Conservation (phyloP, 805 yeast species). For the Debaryomyces castellii region DNA sequence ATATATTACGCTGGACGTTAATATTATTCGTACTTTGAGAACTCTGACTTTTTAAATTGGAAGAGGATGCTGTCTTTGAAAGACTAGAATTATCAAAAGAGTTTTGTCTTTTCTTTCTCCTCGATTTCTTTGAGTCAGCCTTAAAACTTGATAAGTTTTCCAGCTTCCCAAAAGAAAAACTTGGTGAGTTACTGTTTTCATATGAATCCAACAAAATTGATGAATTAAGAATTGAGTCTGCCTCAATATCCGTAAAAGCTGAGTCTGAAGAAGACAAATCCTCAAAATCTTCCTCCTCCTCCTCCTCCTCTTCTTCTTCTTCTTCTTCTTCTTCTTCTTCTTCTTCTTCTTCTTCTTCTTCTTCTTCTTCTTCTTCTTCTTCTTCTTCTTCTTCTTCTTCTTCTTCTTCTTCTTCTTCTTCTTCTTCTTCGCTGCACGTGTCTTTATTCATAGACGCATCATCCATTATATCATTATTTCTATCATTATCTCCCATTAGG, state of each 20-base stretch:
- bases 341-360: slow-evolving; percentile 14
- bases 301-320: slow-evolving; percentile 18
- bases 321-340: slow-evolving; percentile 11
- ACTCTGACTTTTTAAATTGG: background rate
- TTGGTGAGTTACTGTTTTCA: slow-evolving; percentile 10
- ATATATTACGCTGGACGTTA: background rate
- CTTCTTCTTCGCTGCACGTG: slow-evolving; percentile 11
- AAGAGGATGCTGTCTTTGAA: slow-evolving; percentile 8
- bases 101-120: slow-evolving; percentile 17
- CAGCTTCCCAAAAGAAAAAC: slow-evolving; percentile 15
- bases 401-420: slow-evolving; percentile 11
- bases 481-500: slow-evolving; percentile 15
- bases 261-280: slow-evolving; percentile 36
- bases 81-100: slow-evolving; percentile 13
- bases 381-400: slow-evolving; percentile 13
- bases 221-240: slow-evolving; percentile 33
- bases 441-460: slow-evolving; percentile 17
- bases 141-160: slow-evolving; percentile 10
- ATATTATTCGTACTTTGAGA: background rate
- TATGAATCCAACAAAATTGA: slow-evolving; percentile 25
- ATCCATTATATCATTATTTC: slow-evolving; percentile 6
- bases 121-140: slow-evolving; percentile 11
- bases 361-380: slow-evolving; percentile 10
- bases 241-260: slow-evolving; percentile 44
- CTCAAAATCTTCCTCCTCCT: slow-evolving; percentile 24